Percentiles rank a stretch among this genome's conserved stretches.
Evolutionary conservation across 495 filamentous ascomycete species (phyloP).

Genomic region (Tetracladium setigerum): DNA sequence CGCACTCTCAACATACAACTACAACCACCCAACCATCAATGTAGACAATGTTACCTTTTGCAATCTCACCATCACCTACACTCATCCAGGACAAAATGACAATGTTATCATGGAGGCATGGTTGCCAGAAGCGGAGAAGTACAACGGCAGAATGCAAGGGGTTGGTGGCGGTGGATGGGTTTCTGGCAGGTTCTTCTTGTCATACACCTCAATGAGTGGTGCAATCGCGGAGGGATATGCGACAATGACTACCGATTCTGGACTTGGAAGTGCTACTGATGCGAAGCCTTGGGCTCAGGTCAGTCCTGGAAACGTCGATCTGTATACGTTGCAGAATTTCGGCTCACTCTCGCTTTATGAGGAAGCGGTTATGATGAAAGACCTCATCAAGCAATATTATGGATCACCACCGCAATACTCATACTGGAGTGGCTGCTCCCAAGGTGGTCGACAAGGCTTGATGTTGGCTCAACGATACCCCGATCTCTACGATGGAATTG

Average conservation of each 20-base stretch:
- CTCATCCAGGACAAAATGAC: conserved; percentile 33
- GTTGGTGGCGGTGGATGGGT: conserved; percentile 38
- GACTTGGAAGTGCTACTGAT: conserved; percentile 12
- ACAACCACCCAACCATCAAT: background rate
- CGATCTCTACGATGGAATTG: conserved; percentile 32
- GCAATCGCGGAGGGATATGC: conserved; percentile 31
- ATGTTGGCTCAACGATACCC: conserved; percentile 37
- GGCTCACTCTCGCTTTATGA: conserved; percentile 23
- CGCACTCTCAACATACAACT: too few species aligned
- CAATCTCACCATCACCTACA: conserved; percentile 38
- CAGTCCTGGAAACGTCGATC: conserved; percentile 34
- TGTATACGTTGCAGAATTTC: conserved; percentile 31
- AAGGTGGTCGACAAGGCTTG: conserved; percentile 36
- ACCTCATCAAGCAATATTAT: conserved; percentile 27
- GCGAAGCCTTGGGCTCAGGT: conserved; percentile 31
- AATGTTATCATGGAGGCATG: conserved; percentile 26
- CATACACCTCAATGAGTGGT: conserved; percentile 19
- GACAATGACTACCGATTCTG: conserved; percentile 33
- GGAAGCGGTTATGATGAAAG: conserved; percentile 28
- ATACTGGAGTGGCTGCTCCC: conserved; percentile 39
- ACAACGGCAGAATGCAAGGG: conserved; percentile 33
- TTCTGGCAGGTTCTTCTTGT: conserved; percentile 19
- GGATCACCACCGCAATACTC: conserved; percentile 26
- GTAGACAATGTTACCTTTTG: conserved; percentile 24
- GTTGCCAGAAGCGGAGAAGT: conserved; percentile 26